Conservation (phyloP, 441 rosid species). For the Erodium chrysanthum region DNA sequence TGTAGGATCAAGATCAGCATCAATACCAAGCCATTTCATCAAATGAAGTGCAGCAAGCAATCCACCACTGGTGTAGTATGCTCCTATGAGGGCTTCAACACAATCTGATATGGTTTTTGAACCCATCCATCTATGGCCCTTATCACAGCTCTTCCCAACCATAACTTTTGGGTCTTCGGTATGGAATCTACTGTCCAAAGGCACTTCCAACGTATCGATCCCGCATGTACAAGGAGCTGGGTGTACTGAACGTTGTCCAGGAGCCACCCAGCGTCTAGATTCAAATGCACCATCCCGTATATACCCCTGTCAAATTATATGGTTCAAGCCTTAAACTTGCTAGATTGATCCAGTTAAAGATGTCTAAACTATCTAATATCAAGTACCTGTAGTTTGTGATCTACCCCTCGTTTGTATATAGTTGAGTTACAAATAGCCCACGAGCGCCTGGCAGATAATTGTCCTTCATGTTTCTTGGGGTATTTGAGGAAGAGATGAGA, state of each 20-base stretch:
- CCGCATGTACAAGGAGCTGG: conserved; percentile 66
- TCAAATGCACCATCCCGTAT: conserved; percentile 71
- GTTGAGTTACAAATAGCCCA: conserved; percentile 51
- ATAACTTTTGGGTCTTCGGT: conserved; percentile 40
- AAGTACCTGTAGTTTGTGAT: conserved; percentile 62
- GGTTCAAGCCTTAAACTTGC: not conserved
- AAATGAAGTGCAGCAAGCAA: conserved; percentile 48
- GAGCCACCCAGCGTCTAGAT: conserved; percentile 90
- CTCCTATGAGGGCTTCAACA: conserved; percentile 81
- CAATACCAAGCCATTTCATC: conserved; percentile 78
- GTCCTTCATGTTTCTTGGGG: conserved; percentile 66
- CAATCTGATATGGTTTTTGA: conserved; percentile 86
- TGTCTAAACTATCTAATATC: not conserved
- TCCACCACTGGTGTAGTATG: conserved; percentile 70
- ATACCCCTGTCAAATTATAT: conserved; percentile 50
- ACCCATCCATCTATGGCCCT: conserved; percentile 82
- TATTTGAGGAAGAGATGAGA: conserved; percentile 61
- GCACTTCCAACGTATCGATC: conserved; percentile 57
- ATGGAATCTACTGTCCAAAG: conserved; percentile 48
- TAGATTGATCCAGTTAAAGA: too few relatives aligned
- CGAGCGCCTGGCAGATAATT: conserved; percentile 40
- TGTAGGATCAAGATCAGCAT: conserved; percentile 38
- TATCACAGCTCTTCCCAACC: conserved; percentile 57
- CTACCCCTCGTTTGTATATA: conserved; percentile 54
- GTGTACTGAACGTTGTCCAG: conserved; percentile 54